Evolutionary conservation across 768 basidiomycete species (phyloP), one percentile per base, ranked within the genome.

Genomic region (Podaxis rugospora): DNA sequence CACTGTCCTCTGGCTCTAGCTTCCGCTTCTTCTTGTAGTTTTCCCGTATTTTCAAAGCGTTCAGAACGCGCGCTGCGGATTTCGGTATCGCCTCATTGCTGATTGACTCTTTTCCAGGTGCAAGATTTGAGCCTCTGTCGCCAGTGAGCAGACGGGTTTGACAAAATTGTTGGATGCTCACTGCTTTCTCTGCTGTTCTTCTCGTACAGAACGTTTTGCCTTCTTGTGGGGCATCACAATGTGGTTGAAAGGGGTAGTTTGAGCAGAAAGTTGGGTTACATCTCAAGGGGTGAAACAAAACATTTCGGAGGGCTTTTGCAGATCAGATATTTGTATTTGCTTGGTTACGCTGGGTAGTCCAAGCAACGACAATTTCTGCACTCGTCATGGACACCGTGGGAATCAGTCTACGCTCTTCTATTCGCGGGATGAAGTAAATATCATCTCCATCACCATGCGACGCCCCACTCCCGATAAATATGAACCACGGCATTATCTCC

Each of bases 31-130:
- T 69, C 21, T 76, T 80, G 69, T 74, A 88, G 51, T 84, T 81
- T 28, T 82, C 78, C 47, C 87, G 78, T 47, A 90, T 78, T 61
- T 77, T 72, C 21, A 74, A 75, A 1, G 90, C 87, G 65, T 91
- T 83, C 40, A 92, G 70, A 18, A 91, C 79, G 13, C 90, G 83
- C 37, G 80, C 71, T 14, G 80, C 80, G 9, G 86, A 82, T 73
- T 92, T 93, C 7, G 91, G 90, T 18, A 92, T 78, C 3, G 78
- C 74, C 66, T 93, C 91, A 50, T 78, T 74, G 66, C 66, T 68
- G 42, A 84, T 68, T 5, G 75, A 71, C 21, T 73, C 66, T 64
- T 74, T 75, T 62, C 65, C 69, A 16, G 85, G 87, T 4, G 81
- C 76, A 51, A 82, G 69, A 72, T 88, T 79, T 49, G 73, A 63